A percentile compares a stretch with the other conserved stretches of the same genome.
Conservation (phyloP, 2,329 filamentous ascomycete species). For the Bisporella sp. region DNA sequence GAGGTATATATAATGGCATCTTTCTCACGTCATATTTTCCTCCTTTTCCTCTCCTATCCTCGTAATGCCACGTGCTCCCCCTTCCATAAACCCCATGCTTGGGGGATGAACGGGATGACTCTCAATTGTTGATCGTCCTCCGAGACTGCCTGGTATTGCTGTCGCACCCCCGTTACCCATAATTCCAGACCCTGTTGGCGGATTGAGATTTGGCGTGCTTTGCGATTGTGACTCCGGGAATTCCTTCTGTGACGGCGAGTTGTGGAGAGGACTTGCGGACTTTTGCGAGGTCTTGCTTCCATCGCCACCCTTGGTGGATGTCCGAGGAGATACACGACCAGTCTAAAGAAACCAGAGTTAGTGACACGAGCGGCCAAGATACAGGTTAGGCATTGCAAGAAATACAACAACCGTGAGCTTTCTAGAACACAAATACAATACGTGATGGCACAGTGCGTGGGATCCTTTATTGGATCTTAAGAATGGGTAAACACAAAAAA, state of each 20-base stretch:
- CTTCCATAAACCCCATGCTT: neutral
- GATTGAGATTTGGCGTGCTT: neutral
- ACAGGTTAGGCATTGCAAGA: too few relatives aligned
- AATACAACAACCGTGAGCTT: too few relatives aligned
- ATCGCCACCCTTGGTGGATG: conserved; percentile 11
- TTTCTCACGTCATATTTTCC: too few relatives aligned
- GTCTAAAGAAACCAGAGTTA: conserved; percentile 5
- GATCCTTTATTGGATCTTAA: too few relatives aligned
- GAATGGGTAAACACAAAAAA: too few relatives aligned
- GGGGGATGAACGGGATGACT: neutral
- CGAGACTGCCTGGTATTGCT: neutral
- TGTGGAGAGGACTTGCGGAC: neutral
- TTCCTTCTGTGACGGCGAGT: neutral
- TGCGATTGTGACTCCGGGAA: neutral
- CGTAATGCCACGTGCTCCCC: neutral
- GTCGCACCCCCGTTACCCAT: neutral
- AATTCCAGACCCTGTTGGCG: neutral
- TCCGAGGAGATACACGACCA: conserved; percentile 20
- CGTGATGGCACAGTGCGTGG: too few relatives aligned
- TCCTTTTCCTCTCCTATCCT: neutral
- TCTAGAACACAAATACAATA: too few relatives aligned
- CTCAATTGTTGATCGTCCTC: neutral
- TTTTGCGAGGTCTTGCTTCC: neutral
- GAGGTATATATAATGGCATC: too few relatives aligned
- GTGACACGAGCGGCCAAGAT: too few relatives aligned